Evolutionary conservation across 148 eudicot genomes (phyloP), one percentile per base, ranked within the genome.

Genomic region (Salicornia ramosissima): DNA sequence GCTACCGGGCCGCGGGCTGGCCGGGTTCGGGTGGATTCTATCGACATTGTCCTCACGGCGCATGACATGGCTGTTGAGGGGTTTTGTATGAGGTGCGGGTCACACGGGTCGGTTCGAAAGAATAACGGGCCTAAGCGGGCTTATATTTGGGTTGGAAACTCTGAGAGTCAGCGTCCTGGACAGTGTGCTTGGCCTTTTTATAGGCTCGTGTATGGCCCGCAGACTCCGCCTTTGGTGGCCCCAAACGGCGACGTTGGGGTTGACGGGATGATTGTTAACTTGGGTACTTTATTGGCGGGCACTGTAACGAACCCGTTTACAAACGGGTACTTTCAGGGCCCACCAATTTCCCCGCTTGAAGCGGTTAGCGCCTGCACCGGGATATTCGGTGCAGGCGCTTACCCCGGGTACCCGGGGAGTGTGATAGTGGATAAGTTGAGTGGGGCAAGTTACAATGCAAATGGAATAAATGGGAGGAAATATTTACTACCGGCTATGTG

Each of bases 321-420:
- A 2, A 67, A 81, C 60, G 90, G 90, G 67, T 87, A 87, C 33
- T 87, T 79, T 16, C 87, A 84, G 58, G 90, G 86, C 2, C 83
- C 88, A 25, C 36, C 77, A 0, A 66, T 71, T 0, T 85, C 86
- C 0, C 88, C 90, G 22, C 40, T 84, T 0, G 90, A 87, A 65
- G 90, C 90, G 9, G 90, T 80, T 0, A 71, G 88, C 21, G 90
- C 90, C 8, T 87, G 90, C 24, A 79, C 88, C 4, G 90, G 90
- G 14, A 46, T 82, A 4, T 86, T 83, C 63, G 90, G 90, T 45
- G 59, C 85, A 15, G 90, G 90, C 0, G 78, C 90, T 13, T 84
- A 81, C 50, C 81, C 86, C 51, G 86, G 90, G 2, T 84, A 80
- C 16, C 67, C 90, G 25, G 88, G 88, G 2, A 49, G 31, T 11